phyloP scores from a whole-genome alignment of 352 stramenopile genomes.

The Phytophthora sp. region DNA sequence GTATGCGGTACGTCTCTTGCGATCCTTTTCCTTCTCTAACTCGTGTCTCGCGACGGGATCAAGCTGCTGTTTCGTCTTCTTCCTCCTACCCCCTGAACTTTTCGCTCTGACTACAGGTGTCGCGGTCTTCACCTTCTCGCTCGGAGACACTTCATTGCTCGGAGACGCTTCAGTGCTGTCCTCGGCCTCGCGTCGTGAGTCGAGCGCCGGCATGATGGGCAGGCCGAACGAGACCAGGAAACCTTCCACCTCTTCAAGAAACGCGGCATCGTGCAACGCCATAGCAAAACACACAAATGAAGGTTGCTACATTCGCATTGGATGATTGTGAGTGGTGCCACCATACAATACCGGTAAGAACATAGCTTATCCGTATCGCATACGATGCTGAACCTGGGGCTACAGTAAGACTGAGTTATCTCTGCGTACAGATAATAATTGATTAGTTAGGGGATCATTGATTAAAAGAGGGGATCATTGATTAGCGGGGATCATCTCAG shows the following conservation, averaged over 20 bases:
- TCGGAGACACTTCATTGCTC: not conserved
- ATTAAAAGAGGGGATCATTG: too few species aligned
- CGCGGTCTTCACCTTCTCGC: not conserved
- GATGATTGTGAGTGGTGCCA: conserved; percentile 20
- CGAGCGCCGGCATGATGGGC: conserved; percentile 15
- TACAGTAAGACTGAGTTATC: too few species aligned
- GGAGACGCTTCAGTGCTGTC: not conserved
- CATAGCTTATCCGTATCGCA: too few species aligned
- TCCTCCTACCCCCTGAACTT: not conserved
- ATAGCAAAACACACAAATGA: conserved; percentile 12
- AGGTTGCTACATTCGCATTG: too few species aligned
- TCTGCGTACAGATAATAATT: too few species aligned
- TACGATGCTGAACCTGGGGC: too few species aligned
- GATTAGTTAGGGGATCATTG: too few species aligned
- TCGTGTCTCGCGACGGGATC: conserved; percentile 19
- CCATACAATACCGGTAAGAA: too few species aligned
- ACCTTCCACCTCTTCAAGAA: conserved; percentile 26
- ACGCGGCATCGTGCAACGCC: conserved; percentile 5
- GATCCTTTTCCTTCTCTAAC: conserved; percentile 26
- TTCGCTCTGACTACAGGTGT: not conserved
- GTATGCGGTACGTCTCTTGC: conserved; percentile 24
- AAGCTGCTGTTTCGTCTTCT: conserved; percentile 3
- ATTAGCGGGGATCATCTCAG: too few species aligned
- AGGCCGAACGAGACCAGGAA: conserved; percentile 33
- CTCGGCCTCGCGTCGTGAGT: not conserved